Conservation (phyloP, 192 early-diverging fungal species). For the Coemansia sp. region DNA sequence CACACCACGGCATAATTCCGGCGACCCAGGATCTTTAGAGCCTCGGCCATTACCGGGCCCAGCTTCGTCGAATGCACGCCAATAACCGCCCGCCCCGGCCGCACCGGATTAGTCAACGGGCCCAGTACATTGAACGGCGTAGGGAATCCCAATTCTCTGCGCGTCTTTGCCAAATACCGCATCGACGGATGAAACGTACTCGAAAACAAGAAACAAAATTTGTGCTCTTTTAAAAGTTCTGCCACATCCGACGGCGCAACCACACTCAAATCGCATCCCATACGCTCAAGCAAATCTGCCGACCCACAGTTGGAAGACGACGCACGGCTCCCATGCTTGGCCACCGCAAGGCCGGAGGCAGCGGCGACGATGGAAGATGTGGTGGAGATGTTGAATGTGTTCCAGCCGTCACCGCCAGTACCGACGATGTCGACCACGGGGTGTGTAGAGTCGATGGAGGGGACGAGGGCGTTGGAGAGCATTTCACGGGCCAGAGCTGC, state of each 20-base stretch:
- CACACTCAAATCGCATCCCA: conserved; percentile 71
- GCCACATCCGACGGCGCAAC: conserved; percentile 68
- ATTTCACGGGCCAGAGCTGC: conserved; percentile 77
- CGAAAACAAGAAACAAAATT: conserved; percentile 92
- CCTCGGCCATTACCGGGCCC: conserved; percentile 80
- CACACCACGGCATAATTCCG: conserved; percentile 86
- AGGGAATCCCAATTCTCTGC: conserved; percentile 87
- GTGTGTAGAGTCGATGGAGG: conserved; percentile 53
- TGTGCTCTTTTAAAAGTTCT: conserved; percentile 59
- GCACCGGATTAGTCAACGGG: conserved; percentile 86
- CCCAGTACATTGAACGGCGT: conserved; percentile 95
- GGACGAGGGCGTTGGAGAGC: conserved; percentile 63
- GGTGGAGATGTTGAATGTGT: conserved; percentile 97
- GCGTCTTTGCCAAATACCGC: conserved; percentile 68
- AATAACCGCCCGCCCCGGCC: conserved; percentile 77
- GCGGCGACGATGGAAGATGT: conserved; percentile 89
- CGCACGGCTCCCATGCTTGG: conserved; percentile 95
- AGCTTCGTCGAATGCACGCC: conserved; percentile 84
- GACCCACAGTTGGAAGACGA: conserved; percentile 90
- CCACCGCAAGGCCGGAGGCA: conserved; percentile 83
- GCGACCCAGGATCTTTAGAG: conserved; percentile 75
- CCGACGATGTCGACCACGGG: conserved; percentile 88
- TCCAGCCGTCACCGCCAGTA: conserved; percentile 96
- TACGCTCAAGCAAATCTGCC: conserved; percentile 87
- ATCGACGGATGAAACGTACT: conserved; percentile 90